These are phyloP conservation scores for Ambrosiella beaveri DNA, from an alignment of 2,329 filamentous ascomycete genomes.

Conservation along the genomic window DNA sequence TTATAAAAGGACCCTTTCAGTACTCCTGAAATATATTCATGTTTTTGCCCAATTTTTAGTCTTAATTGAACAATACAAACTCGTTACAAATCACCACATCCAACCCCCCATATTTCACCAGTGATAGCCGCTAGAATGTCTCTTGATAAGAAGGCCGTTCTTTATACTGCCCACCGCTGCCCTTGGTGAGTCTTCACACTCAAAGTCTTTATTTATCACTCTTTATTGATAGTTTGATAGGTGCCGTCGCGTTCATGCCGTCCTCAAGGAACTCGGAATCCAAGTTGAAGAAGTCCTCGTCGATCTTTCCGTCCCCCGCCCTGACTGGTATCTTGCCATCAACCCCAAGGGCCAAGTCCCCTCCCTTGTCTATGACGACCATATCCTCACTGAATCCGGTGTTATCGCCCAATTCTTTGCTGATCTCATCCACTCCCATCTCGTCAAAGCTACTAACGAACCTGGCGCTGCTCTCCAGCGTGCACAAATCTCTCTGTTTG, in stretches of 20 bases:
- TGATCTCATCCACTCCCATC: slow-evolving; percentile 50
- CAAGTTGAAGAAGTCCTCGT: slow-evolving; percentile 56
- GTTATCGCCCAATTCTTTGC: slow-evolving; percentile 56
- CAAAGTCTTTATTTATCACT: background rate
- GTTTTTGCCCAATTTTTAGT: no score
- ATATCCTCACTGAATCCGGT: slow-evolving; percentile 56
- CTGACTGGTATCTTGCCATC: slow-evolving; percentile 56
- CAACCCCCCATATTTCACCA: background rate
- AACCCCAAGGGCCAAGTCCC: slow-evolving; percentile 70
- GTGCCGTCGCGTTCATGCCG: slow-evolving; percentile 54
- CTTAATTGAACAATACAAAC: background rate
- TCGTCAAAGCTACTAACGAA: slow-evolving; percentile 36
- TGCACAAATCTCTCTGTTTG: slow-evolving; percentile 30
- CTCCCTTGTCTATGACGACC: slow-evolving; percentile 44
- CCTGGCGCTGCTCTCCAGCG: slow-evolving; percentile 31
- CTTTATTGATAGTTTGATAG: background rate
- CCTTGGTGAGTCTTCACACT: slow-evolving; percentile 31
- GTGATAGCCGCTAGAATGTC: slow-evolving; percentile 15
- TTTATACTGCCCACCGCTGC: slow-evolving; percentile 55
- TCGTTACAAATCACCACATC: background rate
- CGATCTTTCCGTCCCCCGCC: slow-evolving; percentile 50
- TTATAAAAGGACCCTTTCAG: no score
- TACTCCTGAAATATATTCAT: no score
- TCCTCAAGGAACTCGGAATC: slow-evolving; percentile 46
- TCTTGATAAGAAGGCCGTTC: slow-evolving; percentile 33